Evolutionary conservation across 805 yeast genomes (phyloP), one percentile per base, ranked within the genome.

Genomic region (Candida namnaoensis): DNA sequence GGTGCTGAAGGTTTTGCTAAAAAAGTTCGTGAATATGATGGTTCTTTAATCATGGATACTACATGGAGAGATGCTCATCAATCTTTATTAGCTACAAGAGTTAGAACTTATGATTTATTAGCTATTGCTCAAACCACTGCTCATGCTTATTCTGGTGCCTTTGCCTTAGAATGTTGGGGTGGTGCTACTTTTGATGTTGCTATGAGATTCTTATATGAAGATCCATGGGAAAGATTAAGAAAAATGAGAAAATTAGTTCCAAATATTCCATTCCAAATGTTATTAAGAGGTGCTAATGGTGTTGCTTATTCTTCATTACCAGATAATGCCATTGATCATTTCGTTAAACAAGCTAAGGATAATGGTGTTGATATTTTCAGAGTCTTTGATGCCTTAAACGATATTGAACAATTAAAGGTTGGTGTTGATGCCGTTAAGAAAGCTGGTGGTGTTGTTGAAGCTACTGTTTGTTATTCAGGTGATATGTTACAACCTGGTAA

Each of bases 31-130:
- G 64, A 68, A 14, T 80, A 78, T 67, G 69, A 86, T 41, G 99
- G 99, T 56, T 82, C 95, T 51, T 71, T 93, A 63, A 68, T 93
- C 56, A 93, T 95, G 87, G 99, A 93, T 65, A 93, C 99, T 42
- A 93, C 99, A 9, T 93, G 99, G 99, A 88, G 99, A 80, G 99
- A 93, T 66, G 99, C 99, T 33, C 99, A 93, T 68, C 99, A 93
- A 73, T 90, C 97, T 24, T 69, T 93, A 53, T 74, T 93, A 58
- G 99, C 99, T 9, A 93, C 99, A 35, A 84, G 99, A 68, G 95
- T 93, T 34, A 81, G 99, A 68, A 93, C 99, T 24, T 76, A 85
- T 52, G 99, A 93, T 65, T 70, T 93, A 57, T 69, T 82, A 40
- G 84, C 88, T 53, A 87, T 93, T 69, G 99, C 99, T 23, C 90